These are phyloP conservation scores for Dryas alaskensis DNA, from an alignment of 306 rosid species.

Conservation along the genomic window DNA sequence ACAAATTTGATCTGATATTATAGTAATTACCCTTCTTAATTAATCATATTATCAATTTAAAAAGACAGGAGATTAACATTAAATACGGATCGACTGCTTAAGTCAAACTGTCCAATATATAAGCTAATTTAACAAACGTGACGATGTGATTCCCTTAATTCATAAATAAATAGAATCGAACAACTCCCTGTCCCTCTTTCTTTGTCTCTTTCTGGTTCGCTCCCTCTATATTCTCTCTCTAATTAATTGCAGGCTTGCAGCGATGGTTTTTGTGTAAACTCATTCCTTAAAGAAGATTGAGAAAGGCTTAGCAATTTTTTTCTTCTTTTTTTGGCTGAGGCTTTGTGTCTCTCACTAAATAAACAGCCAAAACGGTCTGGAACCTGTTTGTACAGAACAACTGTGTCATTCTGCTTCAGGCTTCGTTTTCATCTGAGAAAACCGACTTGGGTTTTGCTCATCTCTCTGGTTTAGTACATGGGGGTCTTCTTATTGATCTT, in stretches of 20 bases:
- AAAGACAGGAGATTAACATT: not conserved
- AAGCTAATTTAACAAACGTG: not conserved
- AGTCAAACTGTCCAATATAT: not conserved
- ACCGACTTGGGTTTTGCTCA: conserved; percentile 18
- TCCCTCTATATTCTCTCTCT: not conserved
- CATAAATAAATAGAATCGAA: not conserved
- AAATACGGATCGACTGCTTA: not conserved
- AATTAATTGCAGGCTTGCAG: not conserved
- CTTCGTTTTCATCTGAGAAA: conserved; percentile 4
- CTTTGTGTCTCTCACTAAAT: not conserved
- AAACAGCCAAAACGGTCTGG: conserved; percentile 12
- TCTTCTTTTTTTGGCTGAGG: not conserved
- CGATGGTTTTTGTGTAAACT: not conserved
- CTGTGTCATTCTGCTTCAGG: conserved; percentile 26
- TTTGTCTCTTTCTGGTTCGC: not conserved
- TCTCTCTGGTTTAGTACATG: conserved; percentile 17
- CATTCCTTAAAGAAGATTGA: not conserved
- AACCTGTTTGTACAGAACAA: conserved; percentile 6
- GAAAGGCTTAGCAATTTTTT: not conserved
- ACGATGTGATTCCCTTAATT: not conserved
- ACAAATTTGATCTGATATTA: too few relatives aligned
- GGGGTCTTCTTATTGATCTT: conserved; percentile 22
- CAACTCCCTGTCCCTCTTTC: not conserved
- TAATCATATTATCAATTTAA: too few relatives aligned
- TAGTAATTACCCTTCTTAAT: too few relatives aligned